Evolutionary conservation across 345 rosid species (phyloP), one percentile per base, ranked within the genome.

Genomic region (Brassica cretica): DNA sequence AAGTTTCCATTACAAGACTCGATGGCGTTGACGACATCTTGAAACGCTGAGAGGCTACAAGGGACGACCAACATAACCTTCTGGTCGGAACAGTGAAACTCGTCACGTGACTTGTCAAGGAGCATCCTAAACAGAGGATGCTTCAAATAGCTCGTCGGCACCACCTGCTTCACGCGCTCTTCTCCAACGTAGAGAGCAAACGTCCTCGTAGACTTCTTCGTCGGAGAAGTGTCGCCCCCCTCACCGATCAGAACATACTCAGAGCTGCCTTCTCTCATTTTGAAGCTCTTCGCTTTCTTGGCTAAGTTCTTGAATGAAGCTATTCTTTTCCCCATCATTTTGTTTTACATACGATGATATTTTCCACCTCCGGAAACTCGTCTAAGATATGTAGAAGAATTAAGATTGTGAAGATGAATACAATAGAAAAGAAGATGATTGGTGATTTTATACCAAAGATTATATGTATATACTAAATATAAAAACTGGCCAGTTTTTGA

Each of bases 101-200:
- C 97, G 21, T 88, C 80, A 61, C 79, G 86, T 2, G 99, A 87
- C 77, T 91, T 94, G 74, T 94, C 96, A 2, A 94, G 74, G 71
- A 94, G 68, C 90, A 93, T 94, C 87, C 88, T 88, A 78, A 94
- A 84, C 12, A 92, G 80, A 16, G 98, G 98, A 68, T 92, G 98
- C 5, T 86, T 85, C 39, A 92, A 83, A 74, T 76, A 91, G 73
- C 93, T 81, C 0, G 94, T 94, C 3, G 97, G 97, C 4, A 91
- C 90, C 77, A 85, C 87, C 72, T 84, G 89, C 73, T 93, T 87
- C 78, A 86, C 86, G 69, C 79, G 84, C 37, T 88, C 89, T 2
- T 92, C 93, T 9, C 98, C 98, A 5, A 94, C 95, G 25, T 92
- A 94, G 2, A 94, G 64, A 0, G 94, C 98, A 8, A 89, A 93